Evolutionary conservation across 1,284 basidiomycete species (phyloP).

Genomic region (Cryptococcus sp.): DNA sequence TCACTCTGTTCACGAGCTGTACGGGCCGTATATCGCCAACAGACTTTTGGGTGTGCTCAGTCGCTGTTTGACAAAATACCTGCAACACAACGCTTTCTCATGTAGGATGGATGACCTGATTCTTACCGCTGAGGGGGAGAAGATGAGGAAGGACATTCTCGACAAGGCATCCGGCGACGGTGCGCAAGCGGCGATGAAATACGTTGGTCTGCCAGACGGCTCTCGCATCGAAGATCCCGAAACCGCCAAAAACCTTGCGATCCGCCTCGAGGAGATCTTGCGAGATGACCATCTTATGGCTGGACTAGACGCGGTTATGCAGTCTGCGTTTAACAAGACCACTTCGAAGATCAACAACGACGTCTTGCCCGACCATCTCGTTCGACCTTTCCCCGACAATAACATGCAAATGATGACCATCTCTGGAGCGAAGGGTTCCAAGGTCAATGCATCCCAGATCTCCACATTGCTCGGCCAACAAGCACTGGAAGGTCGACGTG

Average conservation of each 20-base stretch:
- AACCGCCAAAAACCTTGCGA: constrained; percentile 57
- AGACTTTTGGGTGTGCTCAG: constrained; percentile 90
- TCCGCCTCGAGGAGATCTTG: constrained; percentile 84
- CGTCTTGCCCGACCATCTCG: constrained; percentile 85
- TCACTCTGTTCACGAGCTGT: constrained; percentile 98
- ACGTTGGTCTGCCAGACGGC: constrained; percentile 61
- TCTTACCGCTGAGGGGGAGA: constrained; percentile 80
- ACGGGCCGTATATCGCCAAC: constrained; percentile 86
- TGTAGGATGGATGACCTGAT: constrained; percentile 99
- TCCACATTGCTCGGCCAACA: constrained; percentile 97
- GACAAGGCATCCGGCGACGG: constrained; percentile 71
- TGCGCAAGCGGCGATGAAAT: constrained; percentile 76
- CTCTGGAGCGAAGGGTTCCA: constrained; percentile 96
- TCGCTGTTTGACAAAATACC: constrained; percentile 92
- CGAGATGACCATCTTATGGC: constrained; percentile 98
- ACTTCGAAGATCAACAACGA: constrained; percentile 84
- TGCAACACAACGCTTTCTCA: constrained; percentile 96
- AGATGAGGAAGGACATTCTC: constrained; percentile 68
- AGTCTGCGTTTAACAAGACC: constrained; percentile 83
- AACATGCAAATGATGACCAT: constrained; percentile 99
- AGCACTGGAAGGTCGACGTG: constrained; percentile 95
- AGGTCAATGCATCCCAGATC: constrained; percentile 97
- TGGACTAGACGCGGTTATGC: constrained; percentile 88
- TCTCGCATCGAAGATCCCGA: constrained; percentile 70
- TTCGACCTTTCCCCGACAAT: constrained; percentile 94